Percentiles rank a stretch among this genome's conserved stretches.
These are phyloP conservation scores for Usnea hakonensis DNA, from an alignment of 495 filamentous ascomycete species.

Conservation along the genomic window DNA sequence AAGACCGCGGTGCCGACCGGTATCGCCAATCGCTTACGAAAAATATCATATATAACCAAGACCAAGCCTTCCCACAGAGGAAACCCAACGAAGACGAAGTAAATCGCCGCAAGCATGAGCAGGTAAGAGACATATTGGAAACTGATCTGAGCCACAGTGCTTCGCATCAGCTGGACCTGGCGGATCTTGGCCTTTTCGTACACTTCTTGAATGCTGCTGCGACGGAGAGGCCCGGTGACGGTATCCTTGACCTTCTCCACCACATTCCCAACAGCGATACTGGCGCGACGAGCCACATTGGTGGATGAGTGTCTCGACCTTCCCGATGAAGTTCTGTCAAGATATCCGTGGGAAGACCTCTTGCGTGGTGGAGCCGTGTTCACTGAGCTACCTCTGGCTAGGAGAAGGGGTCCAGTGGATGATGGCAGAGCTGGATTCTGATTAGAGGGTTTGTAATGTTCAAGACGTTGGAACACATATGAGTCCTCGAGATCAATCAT, in stretches of 20 bases:
- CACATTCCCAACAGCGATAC: neutral
- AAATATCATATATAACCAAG: conserved; percentile 36
- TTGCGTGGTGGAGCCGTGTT: neutral
- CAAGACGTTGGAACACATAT: conserved; percentile 8
- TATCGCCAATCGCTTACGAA: conserved; percentile 33
- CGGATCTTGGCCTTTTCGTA: conserved; percentile 25
- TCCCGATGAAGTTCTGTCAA: neutral
- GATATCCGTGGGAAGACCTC: neutral
- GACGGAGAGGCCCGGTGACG: neutral
- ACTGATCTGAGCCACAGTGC: conserved; percentile 29
- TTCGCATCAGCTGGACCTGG: conserved; percentile 25
- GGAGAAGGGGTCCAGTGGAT: neutral
- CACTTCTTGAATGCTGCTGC: conserved; percentile 8
- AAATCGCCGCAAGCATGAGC: conserved; percentile 29
- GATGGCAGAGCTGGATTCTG: neutral
- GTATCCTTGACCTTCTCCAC: neutral
- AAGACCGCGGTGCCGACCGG: conserved; percentile 33
- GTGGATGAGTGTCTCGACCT: neutral
- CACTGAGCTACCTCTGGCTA: neutral
- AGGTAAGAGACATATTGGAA: conserved; percentile 35
- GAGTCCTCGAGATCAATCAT: neutral
- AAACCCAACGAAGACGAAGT: conserved; percentile 36
- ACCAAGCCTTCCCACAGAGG: conserved; percentile 39
- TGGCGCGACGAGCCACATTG: conserved; percentile 1
- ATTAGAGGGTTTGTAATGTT: neutral